Percentiles rank a stretch among this genome's conserved stretches.
Evolutionary conservation across 257 asterid genomes (phyloP).

Genomic region (Dorcoceras hygrometricum): DNA sequence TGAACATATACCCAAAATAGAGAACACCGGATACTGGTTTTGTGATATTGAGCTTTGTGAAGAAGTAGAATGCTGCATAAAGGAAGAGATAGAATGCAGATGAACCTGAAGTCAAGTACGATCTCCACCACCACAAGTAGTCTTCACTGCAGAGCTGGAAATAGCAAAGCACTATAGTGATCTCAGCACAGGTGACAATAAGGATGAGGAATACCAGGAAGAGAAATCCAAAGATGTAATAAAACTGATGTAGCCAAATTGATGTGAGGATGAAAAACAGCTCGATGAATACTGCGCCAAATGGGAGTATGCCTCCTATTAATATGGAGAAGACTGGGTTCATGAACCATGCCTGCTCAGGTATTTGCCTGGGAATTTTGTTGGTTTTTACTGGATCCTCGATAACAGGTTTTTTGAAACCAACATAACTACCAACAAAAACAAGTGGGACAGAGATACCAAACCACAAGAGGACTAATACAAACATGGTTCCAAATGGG

Average conservation of each 20-base stretch:
- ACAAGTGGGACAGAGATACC: slow-evolving; percentile 86
- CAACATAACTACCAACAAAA: slow-evolving; percentile 79
- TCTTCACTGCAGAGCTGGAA: slow-evolving; percentile 97
- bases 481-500: slow-evolving; percentile 88
- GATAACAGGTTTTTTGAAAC: slow-evolving; percentile 69
- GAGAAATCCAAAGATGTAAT: slow-evolving; percentile 86
- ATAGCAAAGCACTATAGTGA: slow-evolving; percentile 81
- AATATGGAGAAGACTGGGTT: slow-evolving; percentile 72
- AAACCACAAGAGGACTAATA: slow-evolving; percentile 73
- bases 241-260: slow-evolving; percentile 87
- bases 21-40: slow-evolving; percentile 74
- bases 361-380: slow-evolving; percentile 85
- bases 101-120: slow-evolving; percentile 79
- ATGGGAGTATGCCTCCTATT: slow-evolving; percentile 88
- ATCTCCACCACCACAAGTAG: slow-evolving; percentile 95
- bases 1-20: slow-evolving; percentile 87
- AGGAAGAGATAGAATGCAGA: slow-evolving; percentile 81
- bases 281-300: slow-evolving; percentile 92
- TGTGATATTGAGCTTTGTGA: slow-evolving; percentile 84
- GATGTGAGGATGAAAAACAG: slow-evolving; percentile 87
- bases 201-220: slow-evolving; percentile 77
- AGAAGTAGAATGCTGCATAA: slow-evolving; percentile 78
- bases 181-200: slow-evolving; percentile 83
- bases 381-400: slow-evolving; percentile 93
- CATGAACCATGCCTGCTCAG: slow-evolving; percentile 90